Base-by-base conservation (phyloP, 2,329 filamentous ascomycete genomes). In the Fusarium buxicola region DNA sequence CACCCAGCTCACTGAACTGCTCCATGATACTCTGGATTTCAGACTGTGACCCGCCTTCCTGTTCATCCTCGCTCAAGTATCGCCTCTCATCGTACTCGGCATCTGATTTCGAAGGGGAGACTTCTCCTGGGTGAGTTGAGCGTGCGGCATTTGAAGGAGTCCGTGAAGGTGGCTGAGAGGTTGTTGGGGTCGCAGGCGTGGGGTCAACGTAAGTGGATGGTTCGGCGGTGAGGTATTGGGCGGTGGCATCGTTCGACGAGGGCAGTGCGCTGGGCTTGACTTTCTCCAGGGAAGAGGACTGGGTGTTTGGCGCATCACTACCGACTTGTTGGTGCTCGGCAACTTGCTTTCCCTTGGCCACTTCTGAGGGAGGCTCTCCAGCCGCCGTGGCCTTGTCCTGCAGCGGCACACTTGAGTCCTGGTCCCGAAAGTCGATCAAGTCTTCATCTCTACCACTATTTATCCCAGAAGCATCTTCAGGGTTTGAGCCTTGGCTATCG, bases 1-100 rank as follows among this genome's bases (percentile, higher is more conserved):
- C 87, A 25, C 87, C 87, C 46, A 87, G 87, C 72, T 92, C 88
- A 68, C 90, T 89, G 69, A 98, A 98, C 77, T 98, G 95, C 62
- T 92, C 92, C 92, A 99, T 98, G 74, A 99, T 98, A 73, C 86
- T 96, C 77, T 97, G 92, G 58, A 99, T 97, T 78, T 99, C 95
- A 7, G 90, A 89, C 57, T 87, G 86, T 2, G 91, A 92, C 47
- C 87, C 87, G 46, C 86, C 85, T 43, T 93, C 88, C 18, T 86
- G 84, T 51, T 87, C 84, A 70, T 88, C 87, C 70, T 89, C 87
- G 68, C 83, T 88, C 31, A 81, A 66, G 50, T 82, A 83, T 57
- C 77, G 78, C 66, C 81, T 85, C 46, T 88, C 86, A 47, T 89
- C 86, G 61, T 85, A 83, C 27, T 78, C 79, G 68, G 86, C 82